Evolutionary conservation across 2,329 filamentous ascomycete species (phyloP).

Genomic region (Bipolaris oryzae): DNA sequence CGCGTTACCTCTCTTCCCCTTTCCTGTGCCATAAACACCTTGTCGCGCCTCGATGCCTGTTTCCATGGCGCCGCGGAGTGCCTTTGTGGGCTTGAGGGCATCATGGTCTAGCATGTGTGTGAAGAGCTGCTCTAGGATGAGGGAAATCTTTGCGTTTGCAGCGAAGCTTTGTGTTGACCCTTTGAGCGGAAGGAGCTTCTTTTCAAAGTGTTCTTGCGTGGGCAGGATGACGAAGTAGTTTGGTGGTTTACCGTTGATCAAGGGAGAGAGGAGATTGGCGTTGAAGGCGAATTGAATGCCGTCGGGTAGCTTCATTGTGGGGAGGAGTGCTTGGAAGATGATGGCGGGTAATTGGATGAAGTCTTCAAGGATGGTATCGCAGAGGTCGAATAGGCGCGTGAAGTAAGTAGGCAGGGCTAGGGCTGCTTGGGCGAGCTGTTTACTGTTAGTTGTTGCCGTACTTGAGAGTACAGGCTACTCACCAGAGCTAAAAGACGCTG

Average conservation of each 20-base stretch:
- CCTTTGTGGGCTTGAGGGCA: conserved; percentile 25
- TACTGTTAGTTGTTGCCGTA: conserved; percentile 19
- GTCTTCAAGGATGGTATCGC: conserved; percentile 63
- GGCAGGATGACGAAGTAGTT: conserved; percentile 35
- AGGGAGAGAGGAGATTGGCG: conserved; percentile 38
- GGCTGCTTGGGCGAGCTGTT: conserved; percentile 48
- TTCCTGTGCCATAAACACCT: conserved; percentile 51
- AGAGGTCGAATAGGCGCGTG: conserved; percentile 62
- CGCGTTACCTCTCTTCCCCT: conserved; percentile 51
- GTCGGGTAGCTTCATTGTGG: conserved; percentile 53
- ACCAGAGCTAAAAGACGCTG: conserved; percentile 67
- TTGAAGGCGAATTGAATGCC: conserved; percentile 57
- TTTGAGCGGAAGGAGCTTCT: conserved; percentile 31
- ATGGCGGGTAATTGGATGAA: conserved; percentile 65
- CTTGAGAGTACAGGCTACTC: conserved; percentile 25
- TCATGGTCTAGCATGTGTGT: conserved; percentile 37
- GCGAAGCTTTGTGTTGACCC: conserved; percentile 36
- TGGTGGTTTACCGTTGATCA: conserved; percentile 32
- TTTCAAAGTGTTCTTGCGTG: conserved; percentile 38
- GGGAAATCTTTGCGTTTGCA: conserved; percentile 43
- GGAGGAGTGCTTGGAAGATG: conserved; percentile 63
- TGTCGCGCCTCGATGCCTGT: conserved; percentile 60
- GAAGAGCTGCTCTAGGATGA: conserved; percentile 44
- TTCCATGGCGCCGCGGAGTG: conserved; percentile 56
- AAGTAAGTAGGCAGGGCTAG: conserved; percentile 51